A percentile compares a stretch with the other conserved stretches of the same genome.
Evolutionary conservation across 2,329 filamentous ascomycete species (phyloP).

Genomic region (Stachybotrys chlorohalonatus): DNA sequence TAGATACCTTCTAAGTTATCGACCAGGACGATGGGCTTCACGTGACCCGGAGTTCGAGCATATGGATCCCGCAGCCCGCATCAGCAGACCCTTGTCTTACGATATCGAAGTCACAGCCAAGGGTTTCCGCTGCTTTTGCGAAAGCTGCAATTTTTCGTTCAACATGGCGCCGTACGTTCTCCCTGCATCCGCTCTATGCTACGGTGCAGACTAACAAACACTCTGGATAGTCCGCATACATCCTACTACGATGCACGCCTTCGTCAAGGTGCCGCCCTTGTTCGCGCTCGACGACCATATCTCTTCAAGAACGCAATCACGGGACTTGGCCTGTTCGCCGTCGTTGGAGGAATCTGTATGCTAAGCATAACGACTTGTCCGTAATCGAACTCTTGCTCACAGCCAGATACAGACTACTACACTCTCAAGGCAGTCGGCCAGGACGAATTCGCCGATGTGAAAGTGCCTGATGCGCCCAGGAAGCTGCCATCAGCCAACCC

Average conservation of each 20-base stretch:
- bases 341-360: constrained; percentile 85
- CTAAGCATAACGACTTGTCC: constrained; percentile 13
- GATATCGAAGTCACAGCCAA: not conserved
- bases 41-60: not conserved
- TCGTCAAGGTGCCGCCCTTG: constrained; percentile 78
- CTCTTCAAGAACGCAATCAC: constrained; percentile 82
- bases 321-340: constrained; percentile 62
- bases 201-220: constrained; percentile 11
- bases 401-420: constrained; percentile 37
- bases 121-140: not conserved
- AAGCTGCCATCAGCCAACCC: not conserved
- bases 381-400: constrained; percentile 7
- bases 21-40: not conserved
- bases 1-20: too few species aligned
- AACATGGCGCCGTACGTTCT: constrained; percentile 1
- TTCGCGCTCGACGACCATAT: constrained; percentile 86
- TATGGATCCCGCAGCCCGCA: not conserved
- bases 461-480: constrained; percentile 65
- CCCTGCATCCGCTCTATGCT: not conserved
- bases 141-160: not conserved
- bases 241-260: constrained; percentile 90
- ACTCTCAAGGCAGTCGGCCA: constrained; percentile 80
- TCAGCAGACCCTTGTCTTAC: not conserved
- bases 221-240: constrained; percentile 33
- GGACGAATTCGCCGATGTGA: constrained; percentile 93